Percentiles rank a stretch among this genome's conserved stretches.
Evolutionary conservation across 1,284 basidiomycete genomes (phyloP).

Genomic region (Sporisorium iseilematis-ciliati): DNA sequence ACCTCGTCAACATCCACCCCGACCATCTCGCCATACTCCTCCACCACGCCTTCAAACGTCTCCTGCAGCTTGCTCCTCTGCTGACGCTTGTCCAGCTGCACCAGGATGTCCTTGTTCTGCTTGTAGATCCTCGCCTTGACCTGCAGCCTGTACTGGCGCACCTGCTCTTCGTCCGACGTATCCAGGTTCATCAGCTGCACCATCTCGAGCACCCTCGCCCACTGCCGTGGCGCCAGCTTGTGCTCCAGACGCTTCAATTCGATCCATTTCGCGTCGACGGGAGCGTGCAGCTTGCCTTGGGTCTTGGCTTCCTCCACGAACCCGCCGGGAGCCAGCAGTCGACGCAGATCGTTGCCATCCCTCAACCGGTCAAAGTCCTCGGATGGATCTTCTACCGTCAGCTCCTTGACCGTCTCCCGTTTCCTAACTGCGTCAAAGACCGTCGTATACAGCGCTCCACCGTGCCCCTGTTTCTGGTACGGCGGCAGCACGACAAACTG

Average conservation of each 20-base stretch:
- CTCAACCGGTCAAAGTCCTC: constrained; percentile 95
- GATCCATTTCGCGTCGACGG: constrained; percentile 82
- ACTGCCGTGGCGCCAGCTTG: constrained; percentile 96
- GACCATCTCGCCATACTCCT: constrained; percentile 87
- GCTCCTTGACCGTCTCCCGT: constrained; percentile 80
- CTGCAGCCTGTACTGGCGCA: constrained; percentile 78
- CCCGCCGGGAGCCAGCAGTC: constrained; percentile 81
- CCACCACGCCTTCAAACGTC: constrained; percentile 87
- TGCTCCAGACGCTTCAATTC: constrained; percentile 82
- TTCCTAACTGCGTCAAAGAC: constrained; percentile 83
- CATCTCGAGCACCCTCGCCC: constrained; percentile 91
- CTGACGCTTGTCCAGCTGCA: constrained; percentile 86
- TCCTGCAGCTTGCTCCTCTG: constrained; percentile 89
- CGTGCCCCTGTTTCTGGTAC: constrained; percentile 87
- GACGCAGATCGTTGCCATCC: constrained; percentile 88
- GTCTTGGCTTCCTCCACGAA: constrained; percentile 68
- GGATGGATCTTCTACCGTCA: constrained; percentile 96
- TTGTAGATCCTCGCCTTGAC: constrained; percentile 86
- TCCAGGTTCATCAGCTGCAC: constrained; percentile 82
- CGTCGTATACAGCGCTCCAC: constrained; percentile 79
- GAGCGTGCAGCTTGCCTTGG: constrained; percentile 78
- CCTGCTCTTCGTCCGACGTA: constrained; percentile 74
- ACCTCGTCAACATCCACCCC: constrained; percentile 63
- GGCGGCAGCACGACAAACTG: constrained; percentile 95
- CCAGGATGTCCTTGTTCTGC: constrained; percentile 92